A percentile compares a stretch with the other conserved stretches of the same genome.
Evolutionary conservation across 345 rosid species (phyloP).

Genomic region (Trapa bicornis): DNA sequence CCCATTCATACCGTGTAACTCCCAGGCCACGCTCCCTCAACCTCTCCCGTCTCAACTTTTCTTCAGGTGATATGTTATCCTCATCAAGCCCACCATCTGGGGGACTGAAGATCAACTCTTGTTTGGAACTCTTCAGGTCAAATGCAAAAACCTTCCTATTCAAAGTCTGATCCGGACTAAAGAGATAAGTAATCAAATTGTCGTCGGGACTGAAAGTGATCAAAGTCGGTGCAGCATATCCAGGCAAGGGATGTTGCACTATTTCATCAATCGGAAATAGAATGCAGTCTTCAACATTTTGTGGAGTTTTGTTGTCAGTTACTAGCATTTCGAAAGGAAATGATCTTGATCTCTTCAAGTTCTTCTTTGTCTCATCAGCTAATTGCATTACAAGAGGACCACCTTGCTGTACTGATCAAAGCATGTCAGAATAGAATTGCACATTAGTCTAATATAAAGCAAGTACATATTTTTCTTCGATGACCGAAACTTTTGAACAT

Average conservation of each 20-base stretch:
- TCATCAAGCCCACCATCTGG: slow-evolving; percentile 91
- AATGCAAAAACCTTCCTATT: slow-evolving; percentile 55
- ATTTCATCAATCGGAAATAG: slow-evolving; percentile 64
- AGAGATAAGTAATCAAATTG: slow-evolving; percentile 46
- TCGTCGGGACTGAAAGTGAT: slow-evolving; percentile 86
- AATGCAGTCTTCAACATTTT: slow-evolving; percentile 26
- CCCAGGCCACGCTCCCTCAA: slow-evolving; percentile 85
- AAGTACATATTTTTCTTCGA: not conserved
- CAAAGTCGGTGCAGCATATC: slow-evolving; percentile 62
- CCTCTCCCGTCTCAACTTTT: slow-evolving; percentile 90
- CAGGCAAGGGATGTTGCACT: slow-evolving; percentile 85
- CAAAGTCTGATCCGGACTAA: slow-evolving; percentile 66
- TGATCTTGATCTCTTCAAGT: slow-evolving; percentile 35
- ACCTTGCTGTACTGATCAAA: slow-evolving; percentile 5
- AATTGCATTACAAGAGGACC: slow-evolving; percentile 47
- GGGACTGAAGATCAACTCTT: slow-evolving; percentile 57
- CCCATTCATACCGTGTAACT: slow-evolving; percentile 90
- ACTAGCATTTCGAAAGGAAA: slow-evolving; percentile 33
- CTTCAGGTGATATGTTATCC: slow-evolving; percentile 72
- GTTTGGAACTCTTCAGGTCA: slow-evolving; percentile 48
- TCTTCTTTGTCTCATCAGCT: slow-evolving; percentile 30
- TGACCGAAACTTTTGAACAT: not conserved
- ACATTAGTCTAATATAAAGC: not conserved
- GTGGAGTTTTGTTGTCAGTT: slow-evolving; percentile 31
- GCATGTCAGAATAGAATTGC: slow-evolving; percentile 9